Evolutionary conservation across 495 filamentous ascomycete species (phyloP).

Genomic region (Annulohypoxylon maeteangense): DNA sequence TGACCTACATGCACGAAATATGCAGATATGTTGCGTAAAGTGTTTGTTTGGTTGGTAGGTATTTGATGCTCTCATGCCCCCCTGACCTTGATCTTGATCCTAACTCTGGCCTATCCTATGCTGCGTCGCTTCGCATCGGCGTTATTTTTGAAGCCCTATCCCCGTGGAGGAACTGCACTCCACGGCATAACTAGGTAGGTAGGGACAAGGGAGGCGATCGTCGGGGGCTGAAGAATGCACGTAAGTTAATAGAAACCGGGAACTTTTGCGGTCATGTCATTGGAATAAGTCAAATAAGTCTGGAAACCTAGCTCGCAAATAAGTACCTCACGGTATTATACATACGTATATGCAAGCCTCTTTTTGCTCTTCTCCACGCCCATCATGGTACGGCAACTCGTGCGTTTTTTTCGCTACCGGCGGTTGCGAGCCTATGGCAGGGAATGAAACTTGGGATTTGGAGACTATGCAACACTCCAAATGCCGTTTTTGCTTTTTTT

Average conservation of each 20-base stretch:
- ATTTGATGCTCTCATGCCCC: neutral
- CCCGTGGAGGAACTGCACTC: conserved; percentile 1
- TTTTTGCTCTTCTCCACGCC: neutral
- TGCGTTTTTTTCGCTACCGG: conserved; percentile 25
- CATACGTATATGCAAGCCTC: conserved; percentile 14
- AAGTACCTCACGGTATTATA: conserved; percentile 8
- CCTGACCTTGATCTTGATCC: conserved; percentile 2
- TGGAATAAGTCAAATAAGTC: neutral
- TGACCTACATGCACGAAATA: conserved; percentile 11
- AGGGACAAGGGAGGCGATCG: conserved; percentile 8
- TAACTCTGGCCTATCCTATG: neutral
- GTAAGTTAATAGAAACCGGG: neutral
- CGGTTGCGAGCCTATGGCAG: neutral
- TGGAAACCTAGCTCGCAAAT: conserved; percentile 4
- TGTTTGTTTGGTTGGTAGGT: conserved; percentile 5
- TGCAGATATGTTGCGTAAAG: neutral
- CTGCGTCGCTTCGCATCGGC: conserved; percentile 27
- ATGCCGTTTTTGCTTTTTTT: neutral
- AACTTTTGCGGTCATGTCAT: neutral
- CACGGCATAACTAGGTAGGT: neutral
- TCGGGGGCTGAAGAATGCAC: neutral
- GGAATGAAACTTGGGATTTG: conserved; percentile 18
- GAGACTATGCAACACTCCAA: neutral
- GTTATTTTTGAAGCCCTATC: conserved; percentile 11
- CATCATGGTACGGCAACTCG: neutral